Evolutionary conservation across 73 alveolate species (phyloP).

Genomic region (Paramecium pentaurelia): DNA sequence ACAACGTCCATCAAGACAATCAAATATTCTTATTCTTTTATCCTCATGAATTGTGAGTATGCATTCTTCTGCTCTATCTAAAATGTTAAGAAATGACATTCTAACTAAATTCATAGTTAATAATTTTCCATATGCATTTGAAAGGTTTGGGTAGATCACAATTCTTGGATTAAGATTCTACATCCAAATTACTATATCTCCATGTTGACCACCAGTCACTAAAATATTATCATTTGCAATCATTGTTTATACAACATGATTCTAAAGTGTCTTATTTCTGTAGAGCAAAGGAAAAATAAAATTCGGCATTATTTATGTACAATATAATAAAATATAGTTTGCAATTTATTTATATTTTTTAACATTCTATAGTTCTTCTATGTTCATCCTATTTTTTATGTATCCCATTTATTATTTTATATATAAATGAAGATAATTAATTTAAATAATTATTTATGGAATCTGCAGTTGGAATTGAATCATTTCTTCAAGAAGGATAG

Average conservation of each 20-base stretch:
- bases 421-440: background rate
- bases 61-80: conserved; percentile 35
- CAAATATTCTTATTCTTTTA: conserved; percentile 53
- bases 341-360: background rate
- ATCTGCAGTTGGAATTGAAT: conserved; percentile 52
- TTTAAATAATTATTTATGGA: conserved; percentile 16
- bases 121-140: background rate
- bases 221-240: background rate
- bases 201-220: background rate
- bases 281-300: background rate
- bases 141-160: background rate
- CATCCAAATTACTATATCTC: background rate
- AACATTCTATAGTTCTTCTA: background rate
- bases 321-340: background rate
- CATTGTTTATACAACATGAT: background rate
- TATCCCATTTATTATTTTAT: background rate
- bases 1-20: conserved; percentile 57
- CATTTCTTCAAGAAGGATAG: conserved; percentile 44
- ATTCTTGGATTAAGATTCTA: background rate
- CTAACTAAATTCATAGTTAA: background rate
- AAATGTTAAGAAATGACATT: background rate
- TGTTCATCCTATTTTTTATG: background rate
- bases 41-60: conserved; percentile 46
- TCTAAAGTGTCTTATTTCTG: background rate
- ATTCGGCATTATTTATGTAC: conserved; percentile 5